Conservation (phyloP, 169 alveolate species). For the Miamiensis avidus region DNA sequence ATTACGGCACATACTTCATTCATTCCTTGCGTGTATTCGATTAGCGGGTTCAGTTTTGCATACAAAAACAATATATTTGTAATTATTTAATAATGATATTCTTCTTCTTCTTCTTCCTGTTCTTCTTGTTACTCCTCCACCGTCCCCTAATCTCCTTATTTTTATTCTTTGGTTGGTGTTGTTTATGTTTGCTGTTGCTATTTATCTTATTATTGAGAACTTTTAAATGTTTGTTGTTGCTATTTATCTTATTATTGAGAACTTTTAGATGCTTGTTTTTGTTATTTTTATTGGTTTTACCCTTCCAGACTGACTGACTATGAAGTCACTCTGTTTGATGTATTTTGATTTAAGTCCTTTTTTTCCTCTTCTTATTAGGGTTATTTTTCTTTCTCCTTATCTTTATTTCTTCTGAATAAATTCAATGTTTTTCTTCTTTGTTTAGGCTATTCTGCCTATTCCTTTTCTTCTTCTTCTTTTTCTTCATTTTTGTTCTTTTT, state of each 20-base stretch:
- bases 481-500: not conserved
- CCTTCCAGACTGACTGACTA: too few relatives aligned
- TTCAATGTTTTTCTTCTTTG: too few relatives aligned
- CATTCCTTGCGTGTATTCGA: not conserved
- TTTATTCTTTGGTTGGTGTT: too few relatives aligned
- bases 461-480: not conserved
- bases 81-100: not conserved
- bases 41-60: not conserved
- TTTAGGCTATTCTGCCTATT: not conserved
- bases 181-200: not conserved
- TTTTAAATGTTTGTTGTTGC: too few relatives aligned
- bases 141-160: not conserved
- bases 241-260: too few relatives aligned
- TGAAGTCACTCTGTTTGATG: too few relatives aligned
- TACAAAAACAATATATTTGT: not conserved
- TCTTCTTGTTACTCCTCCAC: too few relatives aligned
- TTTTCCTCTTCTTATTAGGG: too few relatives aligned
- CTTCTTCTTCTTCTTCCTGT: too few relatives aligned
- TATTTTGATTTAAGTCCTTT: too few relatives aligned
- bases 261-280: not conserved
- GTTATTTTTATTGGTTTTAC: not conserved
- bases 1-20: not conserved
- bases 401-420: too few relatives aligned
- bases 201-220: not conserved
- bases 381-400: too few relatives aligned